These are phyloP conservation scores for Agaricus blazei DNA, from an alignment of 768 basidiomycete species.

Conservation along the genomic window DNA sequence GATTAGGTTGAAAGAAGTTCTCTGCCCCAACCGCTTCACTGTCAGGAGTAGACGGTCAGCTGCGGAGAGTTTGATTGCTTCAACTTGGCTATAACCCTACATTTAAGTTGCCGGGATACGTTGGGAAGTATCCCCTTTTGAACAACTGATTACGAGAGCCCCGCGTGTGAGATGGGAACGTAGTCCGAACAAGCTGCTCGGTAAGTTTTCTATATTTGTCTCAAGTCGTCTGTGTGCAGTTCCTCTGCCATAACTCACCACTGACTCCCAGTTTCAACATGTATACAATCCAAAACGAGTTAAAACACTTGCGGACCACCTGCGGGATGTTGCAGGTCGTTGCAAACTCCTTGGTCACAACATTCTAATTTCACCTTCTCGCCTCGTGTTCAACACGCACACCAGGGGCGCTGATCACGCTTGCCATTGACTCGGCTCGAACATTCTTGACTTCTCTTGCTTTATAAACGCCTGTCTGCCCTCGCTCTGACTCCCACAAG, in stretches of 20 bases:
- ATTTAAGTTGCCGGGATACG: constrained; percentile 7
- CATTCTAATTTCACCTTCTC: constrained; percentile 33
- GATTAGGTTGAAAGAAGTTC: too few relatives aligned
- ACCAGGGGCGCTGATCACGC: constrained; percentile 37
- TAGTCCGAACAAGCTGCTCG: constrained; percentile 5
- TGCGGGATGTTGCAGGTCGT: constrained; percentile 36
- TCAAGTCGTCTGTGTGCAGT: neutral
- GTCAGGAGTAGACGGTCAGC: too few relatives aligned
- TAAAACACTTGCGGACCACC: constrained; percentile 28
- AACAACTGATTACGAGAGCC: constrained; percentile 1
- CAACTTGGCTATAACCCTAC: constrained; percentile 1
- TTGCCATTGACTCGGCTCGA: constrained; percentile 17
- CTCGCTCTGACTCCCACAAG: constrained; percentile 31
- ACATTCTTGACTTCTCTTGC: constrained; percentile 12
- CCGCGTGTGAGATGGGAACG: constrained; percentile 5
- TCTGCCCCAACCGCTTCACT: too few relatives aligned
- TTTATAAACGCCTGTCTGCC: constrained; percentile 9
- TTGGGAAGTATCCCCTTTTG: constrained; percentile 4
- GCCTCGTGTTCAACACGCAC: constrained; percentile 84
- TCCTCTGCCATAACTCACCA: neutral
- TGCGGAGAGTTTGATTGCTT: neutral
- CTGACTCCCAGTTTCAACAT: too few relatives aligned
- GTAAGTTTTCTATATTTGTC: neutral
- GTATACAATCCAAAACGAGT: neutral
- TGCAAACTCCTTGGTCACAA: constrained; percentile 15